phyloP scores from a whole-genome alignment of 176 grass and related monocot species.

The Miscanthus lutarioriparius region DNA sequence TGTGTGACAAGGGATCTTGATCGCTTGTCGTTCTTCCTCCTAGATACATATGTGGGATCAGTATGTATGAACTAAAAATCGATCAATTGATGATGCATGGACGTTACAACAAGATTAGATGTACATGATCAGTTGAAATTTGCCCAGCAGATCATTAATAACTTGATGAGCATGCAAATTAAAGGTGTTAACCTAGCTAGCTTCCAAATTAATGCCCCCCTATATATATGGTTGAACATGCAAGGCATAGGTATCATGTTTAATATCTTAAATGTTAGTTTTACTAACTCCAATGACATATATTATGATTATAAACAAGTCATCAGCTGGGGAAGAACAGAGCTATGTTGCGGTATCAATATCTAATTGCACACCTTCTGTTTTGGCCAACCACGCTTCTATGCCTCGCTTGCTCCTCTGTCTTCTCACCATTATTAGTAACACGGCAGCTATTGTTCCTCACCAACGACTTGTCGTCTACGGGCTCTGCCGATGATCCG shows the following conservation, averaged over 20 bases:
- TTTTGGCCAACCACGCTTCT: not conserved
- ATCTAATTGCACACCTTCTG: not conserved
- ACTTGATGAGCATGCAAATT: not conserved
- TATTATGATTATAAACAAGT: no score
- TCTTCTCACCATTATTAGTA: not conserved
- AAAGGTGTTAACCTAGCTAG: not conserved
- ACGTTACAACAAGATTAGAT: no score
- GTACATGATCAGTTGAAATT: no score
- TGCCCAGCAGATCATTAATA: not conserved
- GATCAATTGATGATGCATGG: no score
- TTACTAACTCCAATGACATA: no score
- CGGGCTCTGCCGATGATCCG: not conserved
- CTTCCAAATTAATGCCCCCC: no score
- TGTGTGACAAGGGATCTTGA: not conserved
- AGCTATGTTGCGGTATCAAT: no score
- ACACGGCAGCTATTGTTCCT: not conserved
- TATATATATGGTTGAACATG: no score
- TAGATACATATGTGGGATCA: not conserved
- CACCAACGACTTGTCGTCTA: not conserved
- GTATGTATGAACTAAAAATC: no score
- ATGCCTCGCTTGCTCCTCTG: not conserved
- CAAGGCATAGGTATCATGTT: no score
- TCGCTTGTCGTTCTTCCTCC: not conserved
- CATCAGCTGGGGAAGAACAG: no score
- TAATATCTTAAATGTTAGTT: no score